A percentile compares a stretch with the other conserved stretches of the same genome.
These are phyloP conservation scores for Odonthalia washingtoniensis DNA, from an alignment of 31 red algal genomes.

Conservation along the genomic window DNA sequence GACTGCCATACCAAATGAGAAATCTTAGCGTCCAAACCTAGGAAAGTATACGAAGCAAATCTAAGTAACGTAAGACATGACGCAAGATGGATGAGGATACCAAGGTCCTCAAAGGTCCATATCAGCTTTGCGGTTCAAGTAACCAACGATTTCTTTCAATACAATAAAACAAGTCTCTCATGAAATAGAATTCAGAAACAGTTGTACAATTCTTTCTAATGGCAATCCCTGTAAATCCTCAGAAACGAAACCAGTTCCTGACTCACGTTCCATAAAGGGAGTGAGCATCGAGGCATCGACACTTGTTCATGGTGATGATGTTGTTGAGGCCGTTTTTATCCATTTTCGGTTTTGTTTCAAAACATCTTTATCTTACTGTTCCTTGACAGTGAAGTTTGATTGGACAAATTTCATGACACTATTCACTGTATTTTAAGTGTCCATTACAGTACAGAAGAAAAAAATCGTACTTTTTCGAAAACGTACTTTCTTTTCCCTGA, in stretches of 20 bases:
- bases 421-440: too few species aligned
- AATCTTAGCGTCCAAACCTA: slow-evolving; percentile 30
- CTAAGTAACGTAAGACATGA: slow-evolving; percentile 49
- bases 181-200: slow-evolving; percentile 37
- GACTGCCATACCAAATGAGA: slow-evolving; percentile 39
- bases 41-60: slow-evolving; percentile 21
- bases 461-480: too few species aligned
- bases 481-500: too few species aligned
- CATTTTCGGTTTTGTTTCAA: too few species aligned
- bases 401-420: too few species aligned
- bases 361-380: too few species aligned
- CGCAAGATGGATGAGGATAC: slow-evolving; percentile 39
- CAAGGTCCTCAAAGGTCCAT: not conserved
- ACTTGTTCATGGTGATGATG: too few species aligned
- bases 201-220: slow-evolving; percentile 30
- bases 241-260: not conserved
- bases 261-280: slow-evolving; percentile 28
- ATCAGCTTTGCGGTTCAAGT: slow-evolving; percentile 7
- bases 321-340: too few species aligned
- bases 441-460: too few species aligned
- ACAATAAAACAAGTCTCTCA: slow-evolving; percentile 37
- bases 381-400: too few species aligned
- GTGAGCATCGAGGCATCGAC: slow-evolving; percentile 11
- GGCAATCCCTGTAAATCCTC: slow-evolving; percentile 41
- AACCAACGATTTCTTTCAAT: slow-evolving; percentile 25